These are phyloP conservation scores for Amanita jacksonii DNA, from an alignment of 768 basidiomycete genomes.

Conservation along the genomic window DNA sequence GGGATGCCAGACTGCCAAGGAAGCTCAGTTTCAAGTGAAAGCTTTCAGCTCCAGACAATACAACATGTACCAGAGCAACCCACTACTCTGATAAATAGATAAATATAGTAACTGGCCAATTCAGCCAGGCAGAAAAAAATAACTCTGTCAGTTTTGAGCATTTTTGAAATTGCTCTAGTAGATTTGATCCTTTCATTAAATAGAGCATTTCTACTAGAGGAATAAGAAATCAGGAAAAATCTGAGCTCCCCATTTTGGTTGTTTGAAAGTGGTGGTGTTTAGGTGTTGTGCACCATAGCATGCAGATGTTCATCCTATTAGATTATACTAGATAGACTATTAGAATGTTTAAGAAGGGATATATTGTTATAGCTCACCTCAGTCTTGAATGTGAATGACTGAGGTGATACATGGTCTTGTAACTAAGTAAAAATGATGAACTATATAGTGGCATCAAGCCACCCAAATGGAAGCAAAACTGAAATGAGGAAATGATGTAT, in stretches of 20 bases:
- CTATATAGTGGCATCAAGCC: too few species aligned
- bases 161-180: slow-evolving; percentile 13
- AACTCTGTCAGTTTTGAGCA: slow-evolving; percentile 15
- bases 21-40: slow-evolving; percentile 22
- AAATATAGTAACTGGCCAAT: slow-evolving; percentile 11
- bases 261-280: slow-evolving; percentile 9
- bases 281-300: slow-evolving; percentile 9
- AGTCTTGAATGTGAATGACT: too few species aligned
- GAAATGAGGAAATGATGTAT: too few species aligned
- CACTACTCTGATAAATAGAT: slow-evolving; percentile 10
- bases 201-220: slow-evolving; percentile 11
- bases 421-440: too few species aligned
- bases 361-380: too few species aligned
- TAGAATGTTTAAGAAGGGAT: too few species aligned
- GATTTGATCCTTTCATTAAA: slow-evolving; percentile 10
- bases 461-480: too few species aligned
- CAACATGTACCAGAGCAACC: slow-evolving; percentile 17
- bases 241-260: slow-evolving; percentile 2
- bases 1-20: slow-evolving; percentile 16
- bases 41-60: slow-evolving; percentile 23
- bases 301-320: too few species aligned
- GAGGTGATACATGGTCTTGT: too few species aligned
- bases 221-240: slow-evolving; percentile 2
- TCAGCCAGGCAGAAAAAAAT: slow-evolving; percentile 5
- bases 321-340: too few species aligned